Evolutionary conservation across 768 basidiomycete genomes (phyloP), one percentile per base, ranked within the genome.

Genomic region (Serendipita sp.): DNA sequence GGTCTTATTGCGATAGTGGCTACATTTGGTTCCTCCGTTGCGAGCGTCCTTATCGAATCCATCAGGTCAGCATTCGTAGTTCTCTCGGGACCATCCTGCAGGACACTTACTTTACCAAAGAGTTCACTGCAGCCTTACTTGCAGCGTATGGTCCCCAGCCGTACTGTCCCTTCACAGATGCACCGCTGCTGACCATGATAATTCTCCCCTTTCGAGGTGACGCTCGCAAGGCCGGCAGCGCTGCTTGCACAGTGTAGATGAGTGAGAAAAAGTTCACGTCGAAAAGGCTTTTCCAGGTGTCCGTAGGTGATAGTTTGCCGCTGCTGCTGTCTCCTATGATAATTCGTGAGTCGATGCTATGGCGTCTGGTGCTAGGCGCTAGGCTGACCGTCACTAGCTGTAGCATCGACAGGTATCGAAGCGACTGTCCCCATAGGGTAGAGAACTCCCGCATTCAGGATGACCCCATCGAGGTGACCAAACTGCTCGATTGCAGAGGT

Each of bases 231-330:
- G 81, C 76, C 3, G 91, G 90, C 2, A 92, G 75, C 13, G 84
- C 76, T 10, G 79, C 78, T 68, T 85, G 80, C 36, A 93, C 70
- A 28, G 88, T 81, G 38, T 83, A 80, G 51, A 95, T 76, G 18
- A 90, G 78, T 1, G 91, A 89, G 76, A 91, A 90, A 74, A 95
- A 86, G 74, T 94, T 95, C 74, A 89, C 78, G 68, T 93, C 86
- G 71, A 95, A 91, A 70, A 85, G 80, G 28, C 72, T 69, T 70
- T 81, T 85, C 89, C 89, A 91, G 23, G 75, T 74, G 63, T 81
- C 78, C 44, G 86, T 68, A 15, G 79, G 72, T 74, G 70, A 7
- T 78, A 77, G 41, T 76, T 74, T 52, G 81, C 79, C 15, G 74
- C 78, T 63, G 51, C 44, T 3, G 88, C 80, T 44, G 77, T 78